Evolutionary conservation across 768 basidiomycete genomes (phyloP).

Genomic region (Termitomyces sp.): DNA sequence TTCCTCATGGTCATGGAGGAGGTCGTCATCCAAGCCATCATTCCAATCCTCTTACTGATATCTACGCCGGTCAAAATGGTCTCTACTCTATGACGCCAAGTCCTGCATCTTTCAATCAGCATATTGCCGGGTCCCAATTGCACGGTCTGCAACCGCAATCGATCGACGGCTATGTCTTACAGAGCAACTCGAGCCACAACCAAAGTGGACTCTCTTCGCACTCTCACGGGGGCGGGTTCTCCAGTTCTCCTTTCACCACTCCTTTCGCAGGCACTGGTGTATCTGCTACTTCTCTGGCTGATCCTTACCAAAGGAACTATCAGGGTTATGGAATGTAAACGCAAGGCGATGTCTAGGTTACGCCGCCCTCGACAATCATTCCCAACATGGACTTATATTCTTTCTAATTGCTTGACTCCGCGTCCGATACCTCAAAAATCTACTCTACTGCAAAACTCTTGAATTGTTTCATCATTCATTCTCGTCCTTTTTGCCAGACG

Average conservation of each 20-base stretch:
- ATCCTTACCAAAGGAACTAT: conserved; percentile 69
- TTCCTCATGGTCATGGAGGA: conserved; percentile 26
- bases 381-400: conserved; percentile 27
- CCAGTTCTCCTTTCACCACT: conserved; percentile 46
- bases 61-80: conserved; percentile 58
- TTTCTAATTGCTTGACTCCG: conserved; percentile 29
- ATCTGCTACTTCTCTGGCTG: conserved; percentile 47
- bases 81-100: conserved; percentile 54
- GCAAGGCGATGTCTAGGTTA: conserved; percentile 16
- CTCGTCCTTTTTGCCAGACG: conserved; percentile 24
- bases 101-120: conserved; percentile 57
- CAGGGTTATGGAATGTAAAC: conserved; percentile 73
- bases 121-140: conserved; percentile 43
- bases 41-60: conserved; percentile 52
- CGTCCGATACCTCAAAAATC: conserved; percentile 31
- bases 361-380: conserved; percentile 16
- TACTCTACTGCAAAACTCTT: conserved; percentile 37
- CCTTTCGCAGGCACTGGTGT: conserved; percentile 53
- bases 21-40: conserved; percentile 53
- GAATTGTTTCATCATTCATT: conserved; percentile 38
- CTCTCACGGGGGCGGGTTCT: conserved; percentile 52
- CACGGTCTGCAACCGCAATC: conserved; percentile 63
- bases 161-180: conserved; percentile 80
- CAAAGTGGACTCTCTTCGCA: conserved; percentile 50
- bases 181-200: conserved; percentile 65